Percentiles rank a stretch among this genome's conserved stretches.
phyloP scores from a whole-genome alignment of 108 stramenopile species.

The Cylindrotheca closterium region DNA sequence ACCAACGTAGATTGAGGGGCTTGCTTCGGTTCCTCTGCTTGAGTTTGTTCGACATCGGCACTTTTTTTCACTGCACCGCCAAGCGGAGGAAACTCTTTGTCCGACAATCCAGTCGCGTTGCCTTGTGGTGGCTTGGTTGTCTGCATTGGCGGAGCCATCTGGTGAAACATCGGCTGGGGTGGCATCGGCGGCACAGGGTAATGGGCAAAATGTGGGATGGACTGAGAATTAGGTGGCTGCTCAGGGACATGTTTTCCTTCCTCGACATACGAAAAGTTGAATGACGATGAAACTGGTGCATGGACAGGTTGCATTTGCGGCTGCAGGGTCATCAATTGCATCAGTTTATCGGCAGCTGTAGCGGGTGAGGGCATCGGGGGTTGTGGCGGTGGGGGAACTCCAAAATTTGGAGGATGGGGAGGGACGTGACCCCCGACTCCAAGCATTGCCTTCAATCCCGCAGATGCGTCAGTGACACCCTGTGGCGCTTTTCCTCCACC shows the following conservation, averaged over 20 bases:
- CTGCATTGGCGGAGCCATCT: constrained; percentile 12
- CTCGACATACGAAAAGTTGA: constrained; percentile 83
- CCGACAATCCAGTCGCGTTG: constrained; percentile 13
- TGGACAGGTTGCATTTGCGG: constrained; percentile 18
- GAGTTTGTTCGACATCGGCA: neutral
- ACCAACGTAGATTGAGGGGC: constrained; percentile 4
- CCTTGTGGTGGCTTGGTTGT: neutral
- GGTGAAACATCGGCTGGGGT: constrained; percentile 13
- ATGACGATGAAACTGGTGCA: constrained; percentile 31
- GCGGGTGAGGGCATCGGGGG: constrained; percentile 5
- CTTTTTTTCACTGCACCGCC: constrained; percentile 9
- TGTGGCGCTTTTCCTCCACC: neutral
- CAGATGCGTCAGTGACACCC: neutral
- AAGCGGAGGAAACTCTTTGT: constrained; percentile 39
- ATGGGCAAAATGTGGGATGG: neutral
- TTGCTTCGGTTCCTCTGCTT: neutral
- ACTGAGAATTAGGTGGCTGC: constrained; percentile 9
- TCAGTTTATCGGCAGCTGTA: constrained; percentile 66
- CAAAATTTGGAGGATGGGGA: constrained; percentile 18
- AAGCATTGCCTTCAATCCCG: constrained; percentile 23
- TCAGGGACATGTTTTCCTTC: constrained; percentile 66
- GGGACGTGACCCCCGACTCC: constrained; percentile 8
- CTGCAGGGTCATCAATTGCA: constrained; percentile 54
- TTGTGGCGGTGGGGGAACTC: constrained; percentile 14
- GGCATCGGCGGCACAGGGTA: neutral